Conservation (phyloP, 1,139 yeast genomes). For the Diutina mesorugosa region DNA sequence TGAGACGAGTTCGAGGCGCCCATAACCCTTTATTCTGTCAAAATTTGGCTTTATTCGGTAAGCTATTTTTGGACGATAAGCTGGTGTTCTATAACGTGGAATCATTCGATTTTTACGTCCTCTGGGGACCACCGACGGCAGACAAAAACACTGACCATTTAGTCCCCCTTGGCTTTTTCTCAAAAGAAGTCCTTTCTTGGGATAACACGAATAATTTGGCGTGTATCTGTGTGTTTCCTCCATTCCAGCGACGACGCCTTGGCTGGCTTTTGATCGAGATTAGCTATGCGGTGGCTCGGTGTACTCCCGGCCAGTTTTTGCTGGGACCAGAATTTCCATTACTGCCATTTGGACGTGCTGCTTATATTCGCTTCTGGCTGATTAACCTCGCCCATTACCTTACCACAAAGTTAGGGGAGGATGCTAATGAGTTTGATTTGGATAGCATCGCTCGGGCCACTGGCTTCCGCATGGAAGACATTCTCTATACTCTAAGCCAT, state of each 20-base stretch:
- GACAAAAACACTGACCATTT: not conserved
- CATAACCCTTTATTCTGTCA: constrained; percentile 62
- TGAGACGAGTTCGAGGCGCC: constrained; percentile 56
- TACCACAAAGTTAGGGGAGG: constrained; percentile 3
- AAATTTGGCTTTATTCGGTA: constrained; percentile 71
- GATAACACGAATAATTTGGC: constrained; percentile 74
- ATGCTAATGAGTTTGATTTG: constrained; percentile 10
- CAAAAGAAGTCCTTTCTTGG: constrained; percentile 77
- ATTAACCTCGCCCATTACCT: constrained; percentile 18
- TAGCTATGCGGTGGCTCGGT: constrained; percentile 58
- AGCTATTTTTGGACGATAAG: constrained; percentile 82
- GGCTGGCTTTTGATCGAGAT: constrained; percentile 77
- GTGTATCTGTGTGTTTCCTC: constrained; percentile 85
- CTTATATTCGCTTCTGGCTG: constrained; percentile 76
- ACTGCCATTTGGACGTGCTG: constrained; percentile 64
- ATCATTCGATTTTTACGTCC: constrained; percentile 65
- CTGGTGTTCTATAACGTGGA: constrained; percentile 75
- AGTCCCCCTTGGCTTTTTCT: constrained; percentile 77
- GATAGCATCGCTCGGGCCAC: constrained; percentile 42
- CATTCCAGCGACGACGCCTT: constrained; percentile 66
- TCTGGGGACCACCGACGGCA: constrained; percentile 29
- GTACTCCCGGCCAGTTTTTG: constrained; percentile 30
- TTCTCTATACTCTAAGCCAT: constrained; percentile 47
- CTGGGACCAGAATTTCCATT: constrained; percentile 93
- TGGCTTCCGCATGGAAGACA: constrained; percentile 62